Evolutionary conservation across 192 early-diverging fungal species (phyloP).

Genomic region (Entrophospora sp.): DNA sequence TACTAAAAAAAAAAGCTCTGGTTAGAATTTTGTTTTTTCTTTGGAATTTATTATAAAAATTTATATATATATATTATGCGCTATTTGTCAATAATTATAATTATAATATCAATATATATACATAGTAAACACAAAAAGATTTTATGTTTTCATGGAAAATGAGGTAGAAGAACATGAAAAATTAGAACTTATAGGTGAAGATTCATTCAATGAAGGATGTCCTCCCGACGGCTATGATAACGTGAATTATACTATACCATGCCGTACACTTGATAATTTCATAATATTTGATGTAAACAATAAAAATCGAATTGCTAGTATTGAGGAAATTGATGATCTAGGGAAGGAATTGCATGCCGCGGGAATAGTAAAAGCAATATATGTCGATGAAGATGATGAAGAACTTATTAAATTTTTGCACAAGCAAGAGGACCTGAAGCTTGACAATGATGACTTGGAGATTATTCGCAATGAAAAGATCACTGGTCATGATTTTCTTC

Average conservation of each 20-base stretch:
- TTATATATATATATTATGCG: too few relatives aligned
- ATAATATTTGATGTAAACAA: constrained; percentile 33
- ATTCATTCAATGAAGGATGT: not conserved
- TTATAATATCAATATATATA: too few relatives aligned
- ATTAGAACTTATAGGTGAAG: not conserved
- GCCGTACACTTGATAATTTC: constrained; percentile 43
- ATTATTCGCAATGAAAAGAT: not conserved
- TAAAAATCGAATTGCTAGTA: constrained; percentile 23
- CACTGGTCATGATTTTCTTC: not conserved
- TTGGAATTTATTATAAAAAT: too few relatives aligned
- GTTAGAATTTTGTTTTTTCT: too few relatives aligned
- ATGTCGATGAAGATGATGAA: constrained; percentile 10
- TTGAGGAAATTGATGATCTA: constrained; percentile 34
- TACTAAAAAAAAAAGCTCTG: too few relatives aligned
- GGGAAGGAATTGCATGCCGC: constrained; percentile 31
- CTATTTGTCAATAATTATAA: too few relatives aligned
- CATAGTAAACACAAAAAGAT: too few relatives aligned
- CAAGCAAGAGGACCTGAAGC: not conserved
- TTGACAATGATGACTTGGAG: not conserved
- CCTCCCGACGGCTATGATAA: not conserved
- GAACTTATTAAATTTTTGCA: not conserved
- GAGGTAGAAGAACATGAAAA: not conserved
- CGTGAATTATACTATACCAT: constrained; percentile 26
- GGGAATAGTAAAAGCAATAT: constrained; percentile 37
- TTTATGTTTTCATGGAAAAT: not conserved